A percentile compares a stretch with the other conserved stretches of the same genome.
phyloP scores from a whole-genome alignment of 805 yeast genomes.

The Clavispora asparagi region DNA sequence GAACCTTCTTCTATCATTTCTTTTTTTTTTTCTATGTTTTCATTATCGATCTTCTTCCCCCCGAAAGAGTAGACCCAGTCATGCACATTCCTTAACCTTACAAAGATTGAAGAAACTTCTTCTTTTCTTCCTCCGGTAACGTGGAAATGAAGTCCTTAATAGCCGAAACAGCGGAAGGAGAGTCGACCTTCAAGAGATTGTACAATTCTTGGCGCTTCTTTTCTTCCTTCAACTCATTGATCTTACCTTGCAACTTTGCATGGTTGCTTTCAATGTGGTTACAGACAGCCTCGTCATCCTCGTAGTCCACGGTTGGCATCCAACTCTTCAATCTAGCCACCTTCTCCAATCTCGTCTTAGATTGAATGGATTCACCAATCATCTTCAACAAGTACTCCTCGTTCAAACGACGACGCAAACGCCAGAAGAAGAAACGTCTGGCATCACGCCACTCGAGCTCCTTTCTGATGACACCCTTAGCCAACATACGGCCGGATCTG shows the following conservation, averaged over 20 bases:
- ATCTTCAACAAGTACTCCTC: constrained; percentile 84
- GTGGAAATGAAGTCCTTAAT: constrained; percentile 31
- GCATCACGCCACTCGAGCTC: constrained; percentile 82
- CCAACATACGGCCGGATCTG: constrained; percentile 94
- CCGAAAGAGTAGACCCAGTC: not conserved
- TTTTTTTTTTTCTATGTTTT: not conserved
- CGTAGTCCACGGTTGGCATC: constrained; percentile 70
- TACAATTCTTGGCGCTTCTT: constrained; percentile 61
- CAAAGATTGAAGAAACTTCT: constrained; percentile 19
- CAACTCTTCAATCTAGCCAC: constrained; percentile 83
- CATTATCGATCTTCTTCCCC: not conserved
- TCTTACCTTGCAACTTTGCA: constrained; percentile 50
- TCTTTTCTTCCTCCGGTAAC: constrained; percentile 33
- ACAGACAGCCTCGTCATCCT: constrained; percentile 74
- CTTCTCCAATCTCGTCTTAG: constrained; percentile 69
- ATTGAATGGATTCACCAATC: constrained; percentile 55
- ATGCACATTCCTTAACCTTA: not conserved
- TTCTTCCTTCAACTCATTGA: constrained; percentile 63
- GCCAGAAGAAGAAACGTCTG: constrained; percentile 98
- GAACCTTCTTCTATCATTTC: not conserved
- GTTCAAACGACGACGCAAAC: constrained; percentile 90
- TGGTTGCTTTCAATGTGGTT: constrained; percentile 82
- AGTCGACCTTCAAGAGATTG: constrained; percentile 38
- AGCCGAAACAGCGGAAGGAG: constrained; percentile 24
- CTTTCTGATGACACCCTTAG: constrained; percentile 84